A percentile compares a stretch with the other conserved stretches of the same genome.
Evolutionary conservation across 2,329 filamentous ascomycete species (phyloP).

Genomic region (Trichoderma sp.): DNA sequence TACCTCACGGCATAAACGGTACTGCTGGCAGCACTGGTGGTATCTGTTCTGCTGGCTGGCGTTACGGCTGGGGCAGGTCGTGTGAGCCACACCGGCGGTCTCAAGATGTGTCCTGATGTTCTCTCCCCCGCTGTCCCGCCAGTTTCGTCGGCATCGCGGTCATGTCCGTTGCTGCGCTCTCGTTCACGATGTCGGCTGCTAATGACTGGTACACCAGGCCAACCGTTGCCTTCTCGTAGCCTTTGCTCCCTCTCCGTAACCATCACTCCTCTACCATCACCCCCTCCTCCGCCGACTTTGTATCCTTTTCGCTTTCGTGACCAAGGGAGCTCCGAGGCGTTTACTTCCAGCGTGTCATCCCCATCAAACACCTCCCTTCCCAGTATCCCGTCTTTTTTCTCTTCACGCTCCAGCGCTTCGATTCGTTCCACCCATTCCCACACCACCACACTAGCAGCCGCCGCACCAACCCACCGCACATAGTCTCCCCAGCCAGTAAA

Average conservation of each 20-base stretch:
- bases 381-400: slow-evolving; percentile 89
- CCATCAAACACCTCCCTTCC: slow-evolving; percentile 90
- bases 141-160: slow-evolving; percentile 20
- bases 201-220: slow-evolving; percentile 30
- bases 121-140: slow-evolving; percentile 29
- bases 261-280: slow-evolving; percentile 17
- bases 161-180: slow-evolving; percentile 20
- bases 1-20: slow-evolving; percentile 63
- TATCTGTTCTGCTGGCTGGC: slow-evolving; percentile 59
- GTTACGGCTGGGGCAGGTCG: slow-evolving; percentile 54
- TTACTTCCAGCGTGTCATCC: slow-evolving; percentile 79
- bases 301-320: slow-evolving; percentile 37
- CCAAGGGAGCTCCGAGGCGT: slow-evolving; percentile 51
- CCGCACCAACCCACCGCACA: slow-evolving; percentile 92
- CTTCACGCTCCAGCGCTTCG: slow-evolving; percentile 85
- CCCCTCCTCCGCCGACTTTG: slow-evolving; percentile 27
- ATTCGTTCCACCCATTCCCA: slow-evolving; percentile 99
- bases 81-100: slow-evolving; percentile 53
- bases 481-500: slow-evolving; percentile 94
- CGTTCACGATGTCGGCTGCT: slow-evolving; percentile 27
- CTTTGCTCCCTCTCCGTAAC: slow-evolving; percentile 21
- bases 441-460: slow-evolving; percentile 90
- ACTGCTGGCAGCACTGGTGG: slow-evolving; percentile 61
- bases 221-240: slow-evolving; percentile 26
- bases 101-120: slow-evolving; percentile 38